Conservation (phyloP, 2,329 filamentous ascomycete genomes). For the Tolypocladium pustulatum region DNA sequence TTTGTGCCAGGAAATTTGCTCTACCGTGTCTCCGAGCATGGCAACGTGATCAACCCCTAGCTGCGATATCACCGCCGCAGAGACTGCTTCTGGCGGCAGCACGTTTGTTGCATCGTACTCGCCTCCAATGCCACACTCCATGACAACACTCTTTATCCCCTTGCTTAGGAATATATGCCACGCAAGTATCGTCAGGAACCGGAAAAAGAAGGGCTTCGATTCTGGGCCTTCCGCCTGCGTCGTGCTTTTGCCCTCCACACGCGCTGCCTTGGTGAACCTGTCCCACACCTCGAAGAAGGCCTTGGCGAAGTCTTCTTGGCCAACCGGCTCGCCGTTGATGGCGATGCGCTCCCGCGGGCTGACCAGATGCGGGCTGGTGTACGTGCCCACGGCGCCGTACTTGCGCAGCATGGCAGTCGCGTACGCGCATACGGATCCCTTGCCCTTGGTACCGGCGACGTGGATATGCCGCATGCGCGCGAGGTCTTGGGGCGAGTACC, state of each 20-base stretch:
- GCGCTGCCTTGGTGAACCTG: slow-evolving; percentile 30
- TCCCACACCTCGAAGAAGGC: slow-evolving; percentile 87
- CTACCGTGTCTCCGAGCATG: slow-evolving; percentile 68
- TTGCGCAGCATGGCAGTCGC: slow-evolving; percentile 64
- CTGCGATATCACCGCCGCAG: slow-evolving; percentile 64
- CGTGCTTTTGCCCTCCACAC: slow-evolving; percentile 16
- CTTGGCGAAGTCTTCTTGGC: slow-evolving; percentile 55
- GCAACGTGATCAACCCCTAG: slow-evolving; percentile 78
- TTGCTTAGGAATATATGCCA: slow-evolving; percentile 73
- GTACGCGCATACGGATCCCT: slow-evolving; percentile 80
- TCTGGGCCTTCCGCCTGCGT: slow-evolving; percentile 41
- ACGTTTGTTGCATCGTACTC: slow-evolving; percentile 92
- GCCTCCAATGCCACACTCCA: slow-evolving; percentile 91
- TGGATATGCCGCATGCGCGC: slow-evolving; percentile 51
- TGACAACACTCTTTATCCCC: slow-evolving; percentile 65
- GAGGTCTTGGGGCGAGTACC: slow-evolving; percentile 48
- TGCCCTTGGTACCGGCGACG: slow-evolving; percentile 89
- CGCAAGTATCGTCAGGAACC: slow-evolving; percentile 81
- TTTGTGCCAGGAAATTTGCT: slow-evolving; percentile 85
- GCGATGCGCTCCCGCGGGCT: slow-evolving; percentile 78
- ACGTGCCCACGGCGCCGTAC: slow-evolving; percentile 53
- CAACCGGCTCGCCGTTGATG: slow-evolving; percentile 63
- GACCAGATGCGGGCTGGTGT: slow-evolving; percentile 77
- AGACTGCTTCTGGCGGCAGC: slow-evolving; percentile 50
- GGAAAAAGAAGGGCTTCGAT: slow-evolving; percentile 83